Conservation (phyloP, 2,329 filamentous ascomycete species). For the Hypoxylon rubiginosum region DNA sequence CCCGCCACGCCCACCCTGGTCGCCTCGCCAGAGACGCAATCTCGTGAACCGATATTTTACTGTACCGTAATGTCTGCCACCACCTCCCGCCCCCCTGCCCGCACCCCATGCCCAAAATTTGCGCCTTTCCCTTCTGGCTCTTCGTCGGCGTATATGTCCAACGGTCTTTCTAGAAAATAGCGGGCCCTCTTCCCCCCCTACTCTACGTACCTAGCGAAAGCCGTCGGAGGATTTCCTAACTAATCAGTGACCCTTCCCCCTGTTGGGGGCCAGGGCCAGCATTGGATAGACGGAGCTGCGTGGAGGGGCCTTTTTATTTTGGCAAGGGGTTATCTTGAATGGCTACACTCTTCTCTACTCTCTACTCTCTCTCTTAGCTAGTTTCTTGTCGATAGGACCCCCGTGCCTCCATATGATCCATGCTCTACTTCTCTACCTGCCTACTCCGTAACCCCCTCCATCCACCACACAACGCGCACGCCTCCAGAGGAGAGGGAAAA, state of each 20-base stretch:
- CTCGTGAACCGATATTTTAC: constrained; percentile 62
- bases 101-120: constrained; percentile 49
- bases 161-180: constrained; percentile 63
- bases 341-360: constrained; percentile 27
- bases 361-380: constrained; percentile 30
- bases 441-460: constrained; percentile 51
- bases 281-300: constrained; percentile 50
- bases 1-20: constrained; percentile 52
- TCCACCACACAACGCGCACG: constrained; percentile 32
- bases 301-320: constrained; percentile 48
- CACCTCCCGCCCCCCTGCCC: constrained; percentile 36
- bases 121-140: constrained; percentile 58
- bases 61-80: constrained; percentile 41
- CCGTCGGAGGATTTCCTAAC: constrained; percentile 61
- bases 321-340: constrained; percentile 49
- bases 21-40: constrained; percentile 55
- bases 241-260: constrained; percentile 55
- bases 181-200: constrained; percentile 56
- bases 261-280: constrained; percentile 55
- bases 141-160: constrained; percentile 59
- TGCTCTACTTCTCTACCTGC: constrained; percentile 50
- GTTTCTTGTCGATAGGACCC: constrained; percentile 47
- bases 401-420: constrained; percentile 55
- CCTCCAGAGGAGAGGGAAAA: constrained; percentile 38
- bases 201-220: constrained; percentile 50